These are phyloP conservation scores for Cymbomonas tetramitiformis DNA, from an alignment of 139 green algal genomes.

Conservation along the genomic window DNA sequence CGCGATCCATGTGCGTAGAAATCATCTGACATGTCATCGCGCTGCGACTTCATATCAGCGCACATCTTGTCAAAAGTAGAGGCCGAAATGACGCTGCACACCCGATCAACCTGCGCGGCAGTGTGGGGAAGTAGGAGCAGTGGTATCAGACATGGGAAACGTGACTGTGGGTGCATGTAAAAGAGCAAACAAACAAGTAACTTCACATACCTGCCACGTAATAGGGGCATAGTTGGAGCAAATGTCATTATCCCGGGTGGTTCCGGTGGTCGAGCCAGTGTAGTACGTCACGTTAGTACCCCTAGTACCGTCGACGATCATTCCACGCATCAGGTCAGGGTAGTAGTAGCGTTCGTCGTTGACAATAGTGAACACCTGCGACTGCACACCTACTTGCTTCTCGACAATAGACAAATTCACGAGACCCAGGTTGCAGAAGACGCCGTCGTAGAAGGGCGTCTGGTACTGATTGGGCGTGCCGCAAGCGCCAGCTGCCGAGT, in stretches of 20 bases:
- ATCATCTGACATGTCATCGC: slow-evolving; percentile 14
- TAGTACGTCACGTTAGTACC: slow-evolving; percentile 7
- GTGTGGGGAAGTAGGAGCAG: too few species aligned
- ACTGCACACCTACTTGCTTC: slow-evolving; percentile 10
- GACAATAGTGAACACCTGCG: slow-evolving; percentile 17
- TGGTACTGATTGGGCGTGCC: not conserved
- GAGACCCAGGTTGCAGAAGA: slow-evolving; percentile 6
- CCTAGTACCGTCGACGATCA: slow-evolving; percentile 13
- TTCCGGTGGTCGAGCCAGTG: slow-evolving; percentile 19
- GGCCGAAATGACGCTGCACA: slow-evolving; percentile 14
- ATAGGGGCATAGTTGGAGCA: slow-evolving; percentile 11
- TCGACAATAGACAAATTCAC: not conserved
- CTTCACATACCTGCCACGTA: too few species aligned
- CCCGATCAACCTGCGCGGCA: slow-evolving; percentile 5
- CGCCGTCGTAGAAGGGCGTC: slow-evolving; percentile 13
- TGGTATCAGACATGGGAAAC: too few species aligned
- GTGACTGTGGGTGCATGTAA: too few species aligned
- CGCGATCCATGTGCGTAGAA: slow-evolving; percentile 6
- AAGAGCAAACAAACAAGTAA: too few species aligned
- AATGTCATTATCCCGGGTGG: slow-evolving; percentile 8
- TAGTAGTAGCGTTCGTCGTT: slow-evolving; percentile 25
- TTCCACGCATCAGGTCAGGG: slow-evolving; percentile 12
- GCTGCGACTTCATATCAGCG: slow-evolving; percentile 9
- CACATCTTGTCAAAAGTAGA: slow-evolving; percentile 17
- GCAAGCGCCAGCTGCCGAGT: slow-evolving; percentile 1